phyloP scores from a whole-genome alignment of 2,329 filamentous ascomycete species.

The Dothideomycetes sp. region DNA sequence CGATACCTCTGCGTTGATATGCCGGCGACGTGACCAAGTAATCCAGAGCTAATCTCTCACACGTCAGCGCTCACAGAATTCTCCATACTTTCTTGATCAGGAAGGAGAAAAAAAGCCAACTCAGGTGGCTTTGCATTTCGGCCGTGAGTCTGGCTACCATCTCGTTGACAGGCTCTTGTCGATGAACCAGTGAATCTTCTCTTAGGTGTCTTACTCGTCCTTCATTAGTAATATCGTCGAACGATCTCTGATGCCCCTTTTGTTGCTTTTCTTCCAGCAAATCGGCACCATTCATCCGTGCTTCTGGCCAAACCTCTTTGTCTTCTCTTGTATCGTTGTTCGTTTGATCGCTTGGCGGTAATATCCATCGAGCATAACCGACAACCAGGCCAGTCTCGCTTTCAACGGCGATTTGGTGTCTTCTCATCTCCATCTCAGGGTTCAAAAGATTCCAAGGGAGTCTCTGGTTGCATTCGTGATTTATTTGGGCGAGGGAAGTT shows the following conservation, averaged over 20 bases:
- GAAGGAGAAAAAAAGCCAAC: too few relatives aligned
- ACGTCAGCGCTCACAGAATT: not conserved
- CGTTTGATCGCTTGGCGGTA: too few relatives aligned
- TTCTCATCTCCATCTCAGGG: too few relatives aligned
- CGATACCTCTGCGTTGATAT: not conserved
- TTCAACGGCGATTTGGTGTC: too few relatives aligned
- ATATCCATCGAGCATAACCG: too few relatives aligned
- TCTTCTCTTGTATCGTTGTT: too few relatives aligned
- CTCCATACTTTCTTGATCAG: not conserved
- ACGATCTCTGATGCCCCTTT: not conserved
- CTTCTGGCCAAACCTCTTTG: not conserved
- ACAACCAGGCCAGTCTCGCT: too few relatives aligned
- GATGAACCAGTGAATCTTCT: not conserved
- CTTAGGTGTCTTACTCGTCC: not conserved
- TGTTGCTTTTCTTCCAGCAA: not conserved
- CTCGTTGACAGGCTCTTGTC: not conserved
- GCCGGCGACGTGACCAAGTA: not conserved
- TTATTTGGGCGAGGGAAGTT: too few relatives aligned
- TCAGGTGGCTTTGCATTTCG: too few relatives aligned
- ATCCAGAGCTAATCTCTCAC: not conserved
- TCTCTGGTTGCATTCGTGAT: too few relatives aligned
- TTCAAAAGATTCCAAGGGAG: too few relatives aligned
- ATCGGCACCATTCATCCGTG: not conserved
- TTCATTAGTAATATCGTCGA: not conserved
- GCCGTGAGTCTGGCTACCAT: not conserved